Evolutionary conservation across 2,329 filamentous ascomycete genomes (phyloP).

Genomic region (Metarhizium album): DNA sequence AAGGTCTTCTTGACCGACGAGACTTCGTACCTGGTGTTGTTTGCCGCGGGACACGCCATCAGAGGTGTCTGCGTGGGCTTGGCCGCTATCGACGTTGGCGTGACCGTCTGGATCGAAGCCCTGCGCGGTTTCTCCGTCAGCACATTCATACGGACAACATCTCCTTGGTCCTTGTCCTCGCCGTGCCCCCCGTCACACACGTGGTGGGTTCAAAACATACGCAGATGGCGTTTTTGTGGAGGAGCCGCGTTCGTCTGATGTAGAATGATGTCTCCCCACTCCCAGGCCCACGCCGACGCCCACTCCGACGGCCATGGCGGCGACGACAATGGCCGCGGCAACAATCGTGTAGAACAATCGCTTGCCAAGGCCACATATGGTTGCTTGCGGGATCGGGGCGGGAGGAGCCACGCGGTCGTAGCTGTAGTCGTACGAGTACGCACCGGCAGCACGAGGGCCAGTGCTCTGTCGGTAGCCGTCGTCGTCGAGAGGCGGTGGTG

Average conservation of each 20-base stretch:
- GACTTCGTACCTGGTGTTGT: conserved; percentile 32
- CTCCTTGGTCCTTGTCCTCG: too few relatives aligned
- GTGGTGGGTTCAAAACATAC: conserved; percentile 5
- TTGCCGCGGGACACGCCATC: conserved; percentile 30
- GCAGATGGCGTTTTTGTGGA: background rate
- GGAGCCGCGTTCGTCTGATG: background rate
- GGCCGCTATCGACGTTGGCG: conserved; percentile 4
- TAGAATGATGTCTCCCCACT: conserved; percentile 15
- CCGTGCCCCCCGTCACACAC: too few relatives aligned
- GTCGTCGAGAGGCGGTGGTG: conserved; percentile 21
- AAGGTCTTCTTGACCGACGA: conserved; percentile 30
- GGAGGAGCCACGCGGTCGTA: conserved; percentile 14
- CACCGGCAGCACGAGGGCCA: conserved; percentile 8
- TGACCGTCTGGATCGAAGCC: background rate
- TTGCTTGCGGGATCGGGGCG: conserved; percentile 13
- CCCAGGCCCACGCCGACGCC: conserved; percentile 30
- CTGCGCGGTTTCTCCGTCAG: background rate
- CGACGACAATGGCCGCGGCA: conserved; percentile 15
- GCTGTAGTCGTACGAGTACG: conserved; percentile 14
- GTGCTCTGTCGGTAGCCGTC: conserved; percentile 1
- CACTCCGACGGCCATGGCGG: conserved; percentile 28
- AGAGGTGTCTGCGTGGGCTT: conserved; percentile 12
- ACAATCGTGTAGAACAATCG: conserved; percentile 26
- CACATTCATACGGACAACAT: too few relatives aligned
- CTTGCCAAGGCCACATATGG: conserved; percentile 16